Base-by-base conservation (phyloP, 2,329 filamentous ascomycete genomes). In the Trichoderma sp. region DNA sequence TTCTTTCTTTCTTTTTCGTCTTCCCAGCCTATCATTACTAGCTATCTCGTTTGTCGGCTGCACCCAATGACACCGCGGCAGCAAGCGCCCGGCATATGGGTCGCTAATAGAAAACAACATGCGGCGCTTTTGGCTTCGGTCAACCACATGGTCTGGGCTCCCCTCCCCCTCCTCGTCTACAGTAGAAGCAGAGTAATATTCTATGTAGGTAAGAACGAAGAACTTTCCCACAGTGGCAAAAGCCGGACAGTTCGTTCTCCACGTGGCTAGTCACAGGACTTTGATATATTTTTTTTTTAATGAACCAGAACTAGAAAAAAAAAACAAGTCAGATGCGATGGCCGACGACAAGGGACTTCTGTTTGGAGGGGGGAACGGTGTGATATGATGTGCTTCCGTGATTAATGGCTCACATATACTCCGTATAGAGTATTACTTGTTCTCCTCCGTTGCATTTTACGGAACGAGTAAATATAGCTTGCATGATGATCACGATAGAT, bases 221-320 rank as follows among this genome's bases (percentile, higher is more conserved):
- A 27, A 19, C 19, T 53, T 37, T 45, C 42, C 61, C 61, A 64
- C 61, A 32, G 61, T 64, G 61, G 61, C 61, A 56, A 64, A 64
- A 64, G 32, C 50, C 48, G 35, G 50, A 27, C 27, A n/a, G n/a
- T 13, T 64, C 25, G 37, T 56, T 61, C 61, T 64, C 61, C 61
- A 64, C 61, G 61, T 64, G 60, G 48, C 35, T 35, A 42, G 61
- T 64, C 61, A 64, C 52, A 56, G 61, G 61, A 64, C 61, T 32
- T 17, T 27, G 50, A 29, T 25, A 29, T 39, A 6, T 63, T 10
- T n/a, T 37, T 37, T 19, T 48, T 9, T n/a, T n/a, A n/a, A n/a
- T n/a, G n/a, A n/a, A n/a, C n/a, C n/a, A n/a, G n/a, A n/a, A n/a
- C 34, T 2, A 63, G 9, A 29, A 53, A 15, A 13, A 53, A 32